phyloP scores from a whole-genome alignment of 495 filamentous ascomycete genomes.

The Articulospora tetracladia region DNA sequence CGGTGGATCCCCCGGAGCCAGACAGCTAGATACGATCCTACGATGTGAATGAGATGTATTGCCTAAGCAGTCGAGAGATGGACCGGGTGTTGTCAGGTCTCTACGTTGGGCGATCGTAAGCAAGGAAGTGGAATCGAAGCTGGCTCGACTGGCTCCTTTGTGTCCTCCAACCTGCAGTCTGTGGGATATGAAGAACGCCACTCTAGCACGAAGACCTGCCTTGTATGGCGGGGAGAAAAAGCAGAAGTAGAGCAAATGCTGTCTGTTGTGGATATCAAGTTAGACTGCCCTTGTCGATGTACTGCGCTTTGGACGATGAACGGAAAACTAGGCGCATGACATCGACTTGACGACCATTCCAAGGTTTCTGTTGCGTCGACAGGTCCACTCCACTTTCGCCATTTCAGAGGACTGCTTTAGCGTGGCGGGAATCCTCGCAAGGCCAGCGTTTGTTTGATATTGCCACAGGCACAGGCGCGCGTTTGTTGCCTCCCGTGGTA shows the following conservation, averaged over 20 bases:
- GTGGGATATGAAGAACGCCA: background rate
- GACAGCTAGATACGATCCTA: too few relatives aligned
- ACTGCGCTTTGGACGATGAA: slow-evolving; percentile 5
- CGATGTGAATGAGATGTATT: too few relatives aligned
- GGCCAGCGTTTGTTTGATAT: background rate
- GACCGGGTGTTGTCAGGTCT: too few relatives aligned
- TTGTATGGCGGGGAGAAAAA: background rate
- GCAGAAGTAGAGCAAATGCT: background rate
- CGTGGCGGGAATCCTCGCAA: background rate
- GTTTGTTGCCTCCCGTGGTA: background rate
- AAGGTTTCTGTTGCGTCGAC: too few relatives aligned
- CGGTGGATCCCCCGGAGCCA: too few relatives aligned
- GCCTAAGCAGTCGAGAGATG: too few relatives aligned
- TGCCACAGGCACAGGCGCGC: background rate
- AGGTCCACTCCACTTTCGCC: background rate
- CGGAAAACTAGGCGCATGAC: background rate
- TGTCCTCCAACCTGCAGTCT: background rate
- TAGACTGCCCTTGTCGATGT: slow-evolving; percentile 3
- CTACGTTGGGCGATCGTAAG: too few relatives aligned
- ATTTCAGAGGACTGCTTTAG: background rate
- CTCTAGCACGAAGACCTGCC: background rate
- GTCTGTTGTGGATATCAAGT: background rate
- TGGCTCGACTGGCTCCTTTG: too few relatives aligned
- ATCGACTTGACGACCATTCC: background rate
- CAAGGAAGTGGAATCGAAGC: too few relatives aligned